These are phyloP conservation scores for Aphanomyces euteiches DNA, from an alignment of 352 stramenopile genomes.

Conservation along the genomic window DNA sequence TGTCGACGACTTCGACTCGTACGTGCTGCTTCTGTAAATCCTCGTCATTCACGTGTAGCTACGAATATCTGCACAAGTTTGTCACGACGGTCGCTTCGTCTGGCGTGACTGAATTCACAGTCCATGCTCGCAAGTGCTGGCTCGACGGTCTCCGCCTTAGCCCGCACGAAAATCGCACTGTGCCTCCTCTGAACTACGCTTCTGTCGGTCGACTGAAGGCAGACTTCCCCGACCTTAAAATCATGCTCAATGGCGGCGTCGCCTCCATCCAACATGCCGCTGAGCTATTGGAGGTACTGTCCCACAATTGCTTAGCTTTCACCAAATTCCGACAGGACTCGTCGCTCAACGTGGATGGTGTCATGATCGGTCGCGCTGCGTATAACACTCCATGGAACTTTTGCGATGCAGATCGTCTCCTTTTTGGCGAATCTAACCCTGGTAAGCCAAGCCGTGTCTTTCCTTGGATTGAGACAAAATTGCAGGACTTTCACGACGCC, in stretches of 20 bases:
- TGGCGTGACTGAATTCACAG: constrained; percentile 94
- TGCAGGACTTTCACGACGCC: constrained; percentile 60
- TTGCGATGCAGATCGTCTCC: constrained; percentile 73
- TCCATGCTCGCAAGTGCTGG: constrained; percentile 98
- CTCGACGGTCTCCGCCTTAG: constrained; percentile 94
- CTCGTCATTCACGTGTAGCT: constrained; percentile 30
- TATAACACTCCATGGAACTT: constrained; percentile 90
- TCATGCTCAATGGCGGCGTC: constrained; percentile 98
- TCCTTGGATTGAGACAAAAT: background rate
- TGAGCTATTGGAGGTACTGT: constrained; percentile 68
- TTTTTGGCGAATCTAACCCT: constrained; percentile 72
- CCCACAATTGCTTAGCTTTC: too few relatives aligned
- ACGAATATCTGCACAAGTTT: constrained; percentile 91
- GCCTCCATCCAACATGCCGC: constrained; percentile 89
- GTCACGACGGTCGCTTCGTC: constrained; percentile 85
- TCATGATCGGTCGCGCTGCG: constrained; percentile 88
- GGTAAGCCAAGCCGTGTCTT: constrained; percentile 34
- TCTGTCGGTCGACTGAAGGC: constrained; percentile 90
- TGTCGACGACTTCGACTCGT: constrained; percentile 92
- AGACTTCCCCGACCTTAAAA: constrained; percentile 94
- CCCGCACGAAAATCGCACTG: constrained; percentile 96
- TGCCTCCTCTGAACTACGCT: constrained; percentile 96
- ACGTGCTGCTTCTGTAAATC: constrained; percentile 34
- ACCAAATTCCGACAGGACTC: constrained; percentile 19
- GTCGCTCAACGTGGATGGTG: constrained; percentile 62